Percentiles rank a stretch among this genome's conserved stretches.
These are phyloP conservation scores for Yamadazyma phyllophila DNA, from an alignment of 805 yeast genomes.

Conservation along the genomic window DNA sequence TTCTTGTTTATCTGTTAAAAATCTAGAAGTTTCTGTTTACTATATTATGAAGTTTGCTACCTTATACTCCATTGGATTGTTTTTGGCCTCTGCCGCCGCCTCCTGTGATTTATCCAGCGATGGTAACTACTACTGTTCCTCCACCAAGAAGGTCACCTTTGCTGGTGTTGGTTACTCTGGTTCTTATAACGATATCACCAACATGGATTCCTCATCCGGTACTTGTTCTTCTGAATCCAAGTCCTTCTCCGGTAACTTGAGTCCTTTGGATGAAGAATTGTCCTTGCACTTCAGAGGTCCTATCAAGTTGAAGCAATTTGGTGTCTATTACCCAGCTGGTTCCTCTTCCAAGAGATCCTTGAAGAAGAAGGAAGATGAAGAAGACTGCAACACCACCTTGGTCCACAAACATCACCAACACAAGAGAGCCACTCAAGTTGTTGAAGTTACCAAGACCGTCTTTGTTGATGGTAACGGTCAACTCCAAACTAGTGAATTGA, in stretches of 20 bases:
- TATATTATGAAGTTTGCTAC: slow-evolving; percentile 13
- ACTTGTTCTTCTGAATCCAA: slow-evolving; percentile 57
- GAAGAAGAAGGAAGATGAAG: slow-evolving; percentile 26
- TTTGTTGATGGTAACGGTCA: slow-evolving; percentile 61
- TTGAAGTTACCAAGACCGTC: slow-evolving; percentile 77
- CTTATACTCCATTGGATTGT: slow-evolving; percentile 12
- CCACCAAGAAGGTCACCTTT: slow-evolving; percentile 66
- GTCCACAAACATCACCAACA: slow-evolving; percentile 47
- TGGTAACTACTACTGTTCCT: slow-evolving; percentile 84
- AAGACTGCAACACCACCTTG: slow-evolving; percentile 47
- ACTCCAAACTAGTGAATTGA: slow-evolving; percentile 21
- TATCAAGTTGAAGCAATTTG: slow-evolving; percentile 73
- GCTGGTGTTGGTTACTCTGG: slow-evolving; percentile 81
- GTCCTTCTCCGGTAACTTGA: slow-evolving; percentile 66
- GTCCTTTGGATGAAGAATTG: slow-evolving; percentile 84
- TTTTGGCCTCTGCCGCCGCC: slow-evolving; percentile 12
- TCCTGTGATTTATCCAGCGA: slow-evolving; percentile 9
- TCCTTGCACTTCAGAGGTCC: slow-evolving; percentile 94
- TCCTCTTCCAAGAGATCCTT: slow-evolving; percentile 42
- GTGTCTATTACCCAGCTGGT: slow-evolving; percentile 75
- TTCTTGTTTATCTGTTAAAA: slow-evolving; percentile 3
- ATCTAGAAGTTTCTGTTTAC: background rate
- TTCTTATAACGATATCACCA: slow-evolving; percentile 73
- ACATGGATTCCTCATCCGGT: slow-evolving; percentile 69
- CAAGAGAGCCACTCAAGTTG: slow-evolving; percentile 63